Conservation (phyloP, 2,329 filamentous ascomycete species). For the Calonectria pauciramosa region DNA sequence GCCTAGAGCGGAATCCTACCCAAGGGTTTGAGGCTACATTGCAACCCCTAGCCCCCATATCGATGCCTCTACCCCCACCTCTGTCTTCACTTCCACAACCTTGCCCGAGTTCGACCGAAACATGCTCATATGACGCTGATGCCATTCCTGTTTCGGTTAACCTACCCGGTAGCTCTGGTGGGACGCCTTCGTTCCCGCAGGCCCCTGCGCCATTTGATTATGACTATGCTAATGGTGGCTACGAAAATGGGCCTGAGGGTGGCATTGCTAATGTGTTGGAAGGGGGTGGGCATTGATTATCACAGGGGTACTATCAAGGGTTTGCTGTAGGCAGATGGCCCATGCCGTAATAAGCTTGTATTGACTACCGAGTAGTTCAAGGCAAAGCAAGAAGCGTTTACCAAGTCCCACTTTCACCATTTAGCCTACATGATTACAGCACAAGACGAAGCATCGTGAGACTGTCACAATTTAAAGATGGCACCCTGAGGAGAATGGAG, state of each 20-base stretch:
- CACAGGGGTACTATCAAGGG: neutral
- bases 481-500: neutral
- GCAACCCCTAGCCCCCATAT: neutral
- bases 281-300: neutral
- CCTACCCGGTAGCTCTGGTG: neutral
- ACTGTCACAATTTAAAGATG: neutral
- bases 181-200: neutral
- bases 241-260: neutral
- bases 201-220: neutral
- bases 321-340: neutral
- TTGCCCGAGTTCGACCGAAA: neutral
- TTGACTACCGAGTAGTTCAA: neutral
- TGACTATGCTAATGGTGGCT: neutral
- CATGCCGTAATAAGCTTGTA: neutral
- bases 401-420: neutral
- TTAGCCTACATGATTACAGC: neutral
- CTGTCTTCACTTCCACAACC: neutral
- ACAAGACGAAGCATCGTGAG: neutral
- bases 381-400: neutral
- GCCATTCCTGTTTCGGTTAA: neutral
- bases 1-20: neutral
- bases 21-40: neutral
- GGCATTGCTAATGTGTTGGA: neutral
- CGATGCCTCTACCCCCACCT: neutral
- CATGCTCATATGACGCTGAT: neutral